These are phyloP conservation scores for Calycina herbarum DNA, from an alignment of 2,329 filamentous ascomycete genomes.

Conservation along the genomic window DNA sequence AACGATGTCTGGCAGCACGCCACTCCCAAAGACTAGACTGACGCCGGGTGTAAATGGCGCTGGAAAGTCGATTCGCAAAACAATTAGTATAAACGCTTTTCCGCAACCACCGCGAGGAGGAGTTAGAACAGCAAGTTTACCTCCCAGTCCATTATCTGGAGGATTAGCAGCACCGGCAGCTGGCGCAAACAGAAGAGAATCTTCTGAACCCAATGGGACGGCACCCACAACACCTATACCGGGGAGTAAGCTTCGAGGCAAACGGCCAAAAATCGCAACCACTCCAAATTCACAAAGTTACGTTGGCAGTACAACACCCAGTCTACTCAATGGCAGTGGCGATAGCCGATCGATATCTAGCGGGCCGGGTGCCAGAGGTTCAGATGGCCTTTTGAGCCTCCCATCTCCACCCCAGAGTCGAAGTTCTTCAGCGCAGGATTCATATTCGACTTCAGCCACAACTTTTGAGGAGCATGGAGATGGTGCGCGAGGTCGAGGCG, in stretches of 20 bases:
- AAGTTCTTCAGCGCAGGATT: conserved; percentile 89
- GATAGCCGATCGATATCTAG: conserved; percentile 73
- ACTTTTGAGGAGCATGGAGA: conserved; percentile 81
- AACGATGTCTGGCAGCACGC: conserved; percentile 47
- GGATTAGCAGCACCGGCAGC: conserved; percentile 37
- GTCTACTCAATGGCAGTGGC: conserved; percentile 74
- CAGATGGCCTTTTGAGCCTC: conserved; percentile 73
- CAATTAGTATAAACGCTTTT: conserved; percentile 91
- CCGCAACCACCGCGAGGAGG: conserved; percentile 78
- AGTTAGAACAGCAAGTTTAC: conserved; percentile 59
- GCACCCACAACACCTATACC: conserved; percentile 13
- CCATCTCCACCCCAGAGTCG: conserved; percentile 85
- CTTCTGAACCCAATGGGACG: conserved; percentile 27
- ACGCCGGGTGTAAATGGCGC: conserved; percentile 56
- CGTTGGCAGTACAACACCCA: conserved; percentile 56
- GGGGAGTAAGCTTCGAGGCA: conserved; percentile 27
- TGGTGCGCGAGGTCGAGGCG: conserved; percentile 39
- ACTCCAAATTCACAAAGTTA: conserved; percentile 39
- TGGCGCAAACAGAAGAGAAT: conserved; percentile 25
- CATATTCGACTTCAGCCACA: conserved; percentile 86
- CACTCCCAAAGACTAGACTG: conserved; percentile 57
- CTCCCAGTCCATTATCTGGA: conserved; percentile 58
- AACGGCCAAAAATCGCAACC: conserved; percentile 34
- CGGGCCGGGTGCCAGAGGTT: conserved; percentile 61
- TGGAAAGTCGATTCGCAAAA: conserved; percentile 76